A percentile compares a stretch with the other conserved stretches of the same genome.
Conservation (phyloP, 768 basidiomycete genomes). For the Agaricus subrufescens region DNA sequence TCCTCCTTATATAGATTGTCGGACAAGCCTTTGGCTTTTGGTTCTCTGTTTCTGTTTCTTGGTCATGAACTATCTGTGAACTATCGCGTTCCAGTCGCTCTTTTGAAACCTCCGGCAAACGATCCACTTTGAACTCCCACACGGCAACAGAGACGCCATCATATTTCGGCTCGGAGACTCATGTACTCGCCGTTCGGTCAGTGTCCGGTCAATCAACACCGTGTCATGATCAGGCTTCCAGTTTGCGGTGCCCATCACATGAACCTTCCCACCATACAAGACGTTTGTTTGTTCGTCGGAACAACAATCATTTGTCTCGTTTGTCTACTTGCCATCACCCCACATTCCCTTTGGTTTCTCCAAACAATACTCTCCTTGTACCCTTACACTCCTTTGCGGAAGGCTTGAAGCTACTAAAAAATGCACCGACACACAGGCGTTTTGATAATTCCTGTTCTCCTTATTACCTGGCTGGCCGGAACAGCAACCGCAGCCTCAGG, state of each 20-base stretch:
- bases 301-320: neutral
- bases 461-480: conserved; percentile 6
- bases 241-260: conserved; percentile 1
- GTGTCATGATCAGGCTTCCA: no score
- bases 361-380: conserved; percentile 2
- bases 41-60: no score
- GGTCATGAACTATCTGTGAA: no score
- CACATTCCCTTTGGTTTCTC: neutral
- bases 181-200: no score
- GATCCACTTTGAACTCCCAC: no score
- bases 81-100: no score
- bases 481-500: conserved; percentile 2
- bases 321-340: neutral
- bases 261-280: conserved; percentile 3
- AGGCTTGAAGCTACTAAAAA: neutral
- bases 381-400: neutral
- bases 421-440: neutral
- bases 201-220: no score
- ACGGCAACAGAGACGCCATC: no score
- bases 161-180: no score
- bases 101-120: no score
- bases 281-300: neutral
- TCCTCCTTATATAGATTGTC: no score
- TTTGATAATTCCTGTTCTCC: neutral
- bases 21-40: no score